phyloP scores from a whole-genome alignment of 108 stramenopile species.

The Cyclotella atomus region DNA sequence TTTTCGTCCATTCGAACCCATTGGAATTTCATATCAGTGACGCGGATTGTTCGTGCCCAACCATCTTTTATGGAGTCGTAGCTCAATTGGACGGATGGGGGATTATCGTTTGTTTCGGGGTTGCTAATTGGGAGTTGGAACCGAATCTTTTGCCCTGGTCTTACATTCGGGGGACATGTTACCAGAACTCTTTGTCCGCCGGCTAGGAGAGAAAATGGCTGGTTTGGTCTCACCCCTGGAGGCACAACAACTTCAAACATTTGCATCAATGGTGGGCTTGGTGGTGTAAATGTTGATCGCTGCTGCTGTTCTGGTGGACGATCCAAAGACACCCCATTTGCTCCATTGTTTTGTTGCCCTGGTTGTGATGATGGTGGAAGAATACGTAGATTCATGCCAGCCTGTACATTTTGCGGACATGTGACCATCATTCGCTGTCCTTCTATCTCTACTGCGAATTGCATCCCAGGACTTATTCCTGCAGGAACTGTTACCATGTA shows the following conservation, averaged over 20 bases:
- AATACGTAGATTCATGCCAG: slow-evolving; percentile 84
- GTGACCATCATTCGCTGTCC: slow-evolving; percentile 84
- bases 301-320: slow-evolving; percentile 44
- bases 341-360: slow-evolving; percentile 47
- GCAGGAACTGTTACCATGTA: slow-evolving; percentile 86
- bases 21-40: slow-evolving; percentile 89
- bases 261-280: slow-evolving; percentile 59
- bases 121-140: slow-evolving; percentile 85
- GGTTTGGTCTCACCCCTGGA: slow-evolving; percentile 77
- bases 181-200: slow-evolving; percentile 91
- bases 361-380: slow-evolving; percentile 61
- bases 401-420: slow-evolving; percentile 78
- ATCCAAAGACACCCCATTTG: slow-evolving; percentile 59
- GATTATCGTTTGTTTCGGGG: slow-evolving; percentile 7
- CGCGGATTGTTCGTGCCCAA: slow-evolving; percentile 86
- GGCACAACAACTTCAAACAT: slow-evolving; percentile 91
- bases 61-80: slow-evolving; percentile 83
- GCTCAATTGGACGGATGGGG: slow-evolving; percentile 47
- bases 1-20: slow-evolving; percentile 82
- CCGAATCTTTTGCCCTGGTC: slow-evolving; percentile 87
- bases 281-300: not conserved
- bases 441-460: slow-evolving; percentile 81
- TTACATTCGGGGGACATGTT: slow-evolving; percentile 88
- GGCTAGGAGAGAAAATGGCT: slow-evolving; percentile 89
- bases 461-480: slow-evolving; percentile 77